Conservation (phyloP, 108 stramenopile species). For the Skeletonema grethae region DNA sequence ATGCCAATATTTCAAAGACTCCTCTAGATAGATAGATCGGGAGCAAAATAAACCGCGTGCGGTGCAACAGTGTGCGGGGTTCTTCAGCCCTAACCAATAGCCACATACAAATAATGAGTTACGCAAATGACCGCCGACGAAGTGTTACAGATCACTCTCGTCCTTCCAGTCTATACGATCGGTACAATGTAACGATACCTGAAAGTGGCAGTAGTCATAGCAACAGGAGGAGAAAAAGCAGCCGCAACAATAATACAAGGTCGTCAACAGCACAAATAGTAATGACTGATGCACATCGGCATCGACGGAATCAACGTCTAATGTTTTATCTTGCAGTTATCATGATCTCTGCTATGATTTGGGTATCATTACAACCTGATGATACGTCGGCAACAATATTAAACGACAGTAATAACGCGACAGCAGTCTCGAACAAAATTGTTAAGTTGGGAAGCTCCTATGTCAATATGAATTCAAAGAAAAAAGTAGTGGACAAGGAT, state of each 20-base stretch:
- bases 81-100: no score
- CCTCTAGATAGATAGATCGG: no score
- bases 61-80: background rate
- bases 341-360: constrained; percentile 9
- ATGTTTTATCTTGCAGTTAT: constrained; percentile 5
- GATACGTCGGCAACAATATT: background rate
- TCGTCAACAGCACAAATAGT: background rate
- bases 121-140: constrained; percentile 9
- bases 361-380: constrained; percentile 1
- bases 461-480: background rate
- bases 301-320: constrained; percentile 14
- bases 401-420: background rate
- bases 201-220: background rate
- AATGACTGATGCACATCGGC: constrained; percentile 2
- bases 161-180: background rate
- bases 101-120: constrained; percentile 2
- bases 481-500: background rate
- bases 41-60: no score
- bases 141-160: background rate
- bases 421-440: background rate
- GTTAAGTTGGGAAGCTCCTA: constrained; percentile 5
- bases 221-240: background rate
- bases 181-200: constrained; percentile 1
- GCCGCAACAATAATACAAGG: background rate
- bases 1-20: no score